phyloP scores from a whole-genome alignment of 2,329 filamentous ascomycete genomes.

The Ophiostoma ulmi region DNA sequence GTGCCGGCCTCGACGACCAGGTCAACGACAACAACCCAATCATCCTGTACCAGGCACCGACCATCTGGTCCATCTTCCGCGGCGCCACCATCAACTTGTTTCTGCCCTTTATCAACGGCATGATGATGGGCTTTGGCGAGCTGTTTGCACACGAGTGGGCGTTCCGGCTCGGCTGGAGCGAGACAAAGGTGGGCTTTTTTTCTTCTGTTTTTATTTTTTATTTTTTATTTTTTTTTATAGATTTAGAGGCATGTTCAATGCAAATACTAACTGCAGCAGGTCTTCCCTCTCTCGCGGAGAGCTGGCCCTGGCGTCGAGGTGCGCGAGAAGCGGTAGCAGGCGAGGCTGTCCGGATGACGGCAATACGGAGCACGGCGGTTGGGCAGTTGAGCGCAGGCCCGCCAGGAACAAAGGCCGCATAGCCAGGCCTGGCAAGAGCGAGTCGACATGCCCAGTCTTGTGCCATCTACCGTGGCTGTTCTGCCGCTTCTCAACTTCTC shows the following conservation, averaged over 20 bases:
- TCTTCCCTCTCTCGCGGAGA: constrained; percentile 57
- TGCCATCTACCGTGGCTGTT: not conserved
- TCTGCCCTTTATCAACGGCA: constrained; percentile 89
- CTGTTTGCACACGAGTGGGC: constrained; percentile 94
- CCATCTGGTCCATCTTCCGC: constrained; percentile 75
- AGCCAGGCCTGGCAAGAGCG: not conserved
- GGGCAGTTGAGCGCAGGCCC: not conserved
- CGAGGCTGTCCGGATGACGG: not conserved
- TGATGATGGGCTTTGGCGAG: constrained; percentile 98
- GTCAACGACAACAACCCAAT: constrained; percentile 52
- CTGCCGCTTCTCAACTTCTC: not conserved
- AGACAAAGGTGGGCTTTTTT: constrained; percentile 84
- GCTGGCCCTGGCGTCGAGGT: constrained; percentile 82
- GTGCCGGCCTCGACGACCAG: constrained; percentile 45
- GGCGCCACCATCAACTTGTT: constrained; percentile 94
- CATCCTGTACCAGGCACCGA: constrained; percentile 84
- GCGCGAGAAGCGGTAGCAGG: constrained; percentile 54
- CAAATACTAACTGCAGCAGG: constrained; percentile 36
- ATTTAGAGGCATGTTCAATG: not conserved
- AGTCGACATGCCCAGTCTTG: not conserved
- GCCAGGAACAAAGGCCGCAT: not conserved
- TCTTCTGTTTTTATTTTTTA: not conserved
- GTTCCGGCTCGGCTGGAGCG: constrained; percentile 86
- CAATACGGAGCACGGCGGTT: not conserved
- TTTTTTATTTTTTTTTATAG: constrained; percentile 11